phyloP scores from a whole-genome alignment of 2,329 filamentous ascomycete genomes.

The Phaeoacremonium minimum region DNA sequence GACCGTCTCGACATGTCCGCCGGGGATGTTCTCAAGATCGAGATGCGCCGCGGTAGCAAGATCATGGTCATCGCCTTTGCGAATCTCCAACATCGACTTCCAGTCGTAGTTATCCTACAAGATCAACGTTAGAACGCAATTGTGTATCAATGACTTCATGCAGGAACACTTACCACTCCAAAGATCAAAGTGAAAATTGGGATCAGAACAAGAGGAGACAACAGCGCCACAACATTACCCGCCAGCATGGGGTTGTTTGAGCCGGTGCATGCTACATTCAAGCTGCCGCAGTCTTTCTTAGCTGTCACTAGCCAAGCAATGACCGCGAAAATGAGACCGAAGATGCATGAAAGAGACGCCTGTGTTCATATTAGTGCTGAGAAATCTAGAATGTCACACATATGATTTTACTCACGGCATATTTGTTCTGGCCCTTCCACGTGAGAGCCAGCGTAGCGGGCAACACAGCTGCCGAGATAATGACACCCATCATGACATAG shows the following conservation, averaged over 20 bases:
- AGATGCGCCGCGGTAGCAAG: slow-evolving; percentile 58
- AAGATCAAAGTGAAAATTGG: slow-evolving; percentile 71
- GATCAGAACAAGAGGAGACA: slow-evolving; percentile 71
- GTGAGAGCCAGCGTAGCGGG: slow-evolving; percentile 76
- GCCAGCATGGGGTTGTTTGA: slow-evolving; percentile 86
- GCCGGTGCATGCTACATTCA: slow-evolving; percentile 72
- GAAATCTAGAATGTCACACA: too few species aligned
- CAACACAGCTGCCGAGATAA: slow-evolving; percentile 81
- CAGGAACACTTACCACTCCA: slow-evolving; percentile 29
- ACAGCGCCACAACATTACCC: slow-evolving; percentile 77
- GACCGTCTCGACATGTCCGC: slow-evolving; percentile 27
- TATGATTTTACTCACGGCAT: slow-evolving; percentile 51
- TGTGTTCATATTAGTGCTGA: neutral
- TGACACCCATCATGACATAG: slow-evolving; percentile 87
- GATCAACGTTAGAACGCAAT: neutral
- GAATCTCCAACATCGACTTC: slow-evolving; percentile 75
- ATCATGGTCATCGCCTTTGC: slow-evolving; percentile 73
- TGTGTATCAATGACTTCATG: neutral
- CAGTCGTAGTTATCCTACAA: slow-evolving; percentile 74
- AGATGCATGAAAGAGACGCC: slow-evolving; percentile 63
- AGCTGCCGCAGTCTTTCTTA: slow-evolving; percentile 61
- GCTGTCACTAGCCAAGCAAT: slow-evolving; percentile 77
- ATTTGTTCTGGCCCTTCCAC: slow-evolving; percentile 76
- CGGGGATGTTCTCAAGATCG: slow-evolving; percentile 61
- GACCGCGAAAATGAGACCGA: slow-evolving; percentile 65